Conservation (phyloP, 768 basidiomycete species). For the Tulasnella sp. region DNA sequence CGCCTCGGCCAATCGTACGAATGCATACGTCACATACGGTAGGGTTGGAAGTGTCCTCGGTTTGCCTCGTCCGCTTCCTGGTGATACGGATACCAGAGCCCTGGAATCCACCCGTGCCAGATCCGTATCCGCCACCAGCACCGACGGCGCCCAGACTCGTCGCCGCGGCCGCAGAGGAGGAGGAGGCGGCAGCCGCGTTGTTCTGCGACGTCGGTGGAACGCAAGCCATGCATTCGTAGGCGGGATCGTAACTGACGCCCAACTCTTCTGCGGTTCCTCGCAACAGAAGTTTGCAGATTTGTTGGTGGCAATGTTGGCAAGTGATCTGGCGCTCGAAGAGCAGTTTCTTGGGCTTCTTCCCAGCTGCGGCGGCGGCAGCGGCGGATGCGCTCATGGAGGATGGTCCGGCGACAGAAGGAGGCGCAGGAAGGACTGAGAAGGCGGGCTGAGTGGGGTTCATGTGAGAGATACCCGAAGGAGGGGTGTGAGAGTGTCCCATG, state of each 20-base stretch:
- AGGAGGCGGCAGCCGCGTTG: neutral
- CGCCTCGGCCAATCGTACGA: slow-evolving; percentile 27
- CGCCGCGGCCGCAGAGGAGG: neutral
- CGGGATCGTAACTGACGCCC: slow-evolving; percentile 17
- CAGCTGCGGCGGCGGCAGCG: neutral
- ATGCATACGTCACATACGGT: slow-evolving; percentile 30
- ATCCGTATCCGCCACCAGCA: neutral
- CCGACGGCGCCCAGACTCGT: neutral
- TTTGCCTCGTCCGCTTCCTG: slow-evolving; percentile 28
- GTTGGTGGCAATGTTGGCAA: slow-evolving; percentile 15
- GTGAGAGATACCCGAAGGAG: neutral
- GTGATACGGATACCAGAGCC: neutral
- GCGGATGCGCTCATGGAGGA: neutral
- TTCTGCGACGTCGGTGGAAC: neutral
- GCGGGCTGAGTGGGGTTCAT: neutral
- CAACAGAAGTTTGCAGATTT: slow-evolving; percentile 27
- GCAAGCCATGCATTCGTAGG: slow-evolving; percentile 25
- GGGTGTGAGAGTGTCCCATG: neutral
- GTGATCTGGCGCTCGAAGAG: slow-evolving; percentile 22
- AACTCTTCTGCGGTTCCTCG: slow-evolving; percentile 27
- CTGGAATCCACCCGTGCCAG: neutral
- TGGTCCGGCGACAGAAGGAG: neutral
- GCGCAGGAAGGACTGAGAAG: neutral
- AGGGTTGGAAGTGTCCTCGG: slow-evolving; percentile 25
- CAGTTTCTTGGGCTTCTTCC: slow-evolving; percentile 28